Conservation (phyloP, 495 filamentous ascomycete genomes). For the Podospora conica region DNA sequence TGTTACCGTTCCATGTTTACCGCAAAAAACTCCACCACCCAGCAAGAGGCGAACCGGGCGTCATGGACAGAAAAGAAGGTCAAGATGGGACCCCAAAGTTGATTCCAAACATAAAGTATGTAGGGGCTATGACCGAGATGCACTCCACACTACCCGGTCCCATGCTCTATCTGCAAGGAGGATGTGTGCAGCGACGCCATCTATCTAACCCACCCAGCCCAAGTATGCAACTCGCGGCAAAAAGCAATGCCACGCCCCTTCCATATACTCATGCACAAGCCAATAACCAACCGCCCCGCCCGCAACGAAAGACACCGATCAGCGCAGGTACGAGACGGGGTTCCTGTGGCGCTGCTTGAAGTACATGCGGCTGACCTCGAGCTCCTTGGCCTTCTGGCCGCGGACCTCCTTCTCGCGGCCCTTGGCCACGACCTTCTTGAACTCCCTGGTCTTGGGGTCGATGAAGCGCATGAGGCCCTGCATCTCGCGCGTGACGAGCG, state of each 20-base stretch:
- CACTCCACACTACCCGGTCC: not conserved
- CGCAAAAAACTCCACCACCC: not conserved
- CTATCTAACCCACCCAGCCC: not conserved
- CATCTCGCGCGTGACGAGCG: slow-evolving; percentile 21
- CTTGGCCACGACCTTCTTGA: slow-evolving; percentile 18
- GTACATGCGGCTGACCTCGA: slow-evolving; percentile 16
- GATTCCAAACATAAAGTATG: not conserved
- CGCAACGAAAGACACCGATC: not conserved
- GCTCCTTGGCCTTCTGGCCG: slow-evolving; percentile 15
- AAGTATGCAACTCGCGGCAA: not conserved
- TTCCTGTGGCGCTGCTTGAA: slow-evolving; percentile 30
- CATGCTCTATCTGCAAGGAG: not conserved
- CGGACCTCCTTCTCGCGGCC: slow-evolving; percentile 24
- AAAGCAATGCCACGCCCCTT: not conserved
- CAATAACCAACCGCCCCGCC: not conserved
- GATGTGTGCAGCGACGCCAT: not conserved
- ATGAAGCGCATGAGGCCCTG: slow-evolving; percentile 14
- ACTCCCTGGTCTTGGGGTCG: slow-evolving; percentile 12
- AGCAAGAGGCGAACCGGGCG: not conserved
- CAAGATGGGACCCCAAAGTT: not conserved
- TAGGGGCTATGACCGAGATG: not conserved
- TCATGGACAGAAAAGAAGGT: not conserved
- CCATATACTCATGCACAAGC: not conserved
- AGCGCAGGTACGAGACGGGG: slow-evolving; percentile 25
- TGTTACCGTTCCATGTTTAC: not conserved